Conservation (phyloP, 148 eudicot genomes). For the Gaultheria prostrata region DNA sequence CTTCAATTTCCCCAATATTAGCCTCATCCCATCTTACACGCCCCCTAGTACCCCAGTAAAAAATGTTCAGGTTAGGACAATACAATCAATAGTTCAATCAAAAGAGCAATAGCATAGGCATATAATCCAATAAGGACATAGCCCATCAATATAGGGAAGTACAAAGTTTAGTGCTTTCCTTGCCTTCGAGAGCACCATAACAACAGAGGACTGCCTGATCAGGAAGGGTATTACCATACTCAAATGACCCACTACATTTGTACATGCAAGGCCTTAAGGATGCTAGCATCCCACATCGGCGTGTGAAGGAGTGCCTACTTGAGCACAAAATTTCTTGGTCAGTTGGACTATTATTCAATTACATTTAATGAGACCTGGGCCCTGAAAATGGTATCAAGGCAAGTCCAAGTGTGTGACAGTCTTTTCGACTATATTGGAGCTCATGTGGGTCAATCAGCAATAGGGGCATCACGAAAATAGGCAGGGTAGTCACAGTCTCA, state of each 20-base stretch:
- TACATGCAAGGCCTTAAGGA: neutral
- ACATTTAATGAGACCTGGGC: neutral
- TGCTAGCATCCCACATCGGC: neutral
- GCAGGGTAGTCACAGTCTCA: neutral
- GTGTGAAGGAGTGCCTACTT: neutral
- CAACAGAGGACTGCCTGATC: neutral
- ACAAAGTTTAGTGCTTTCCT: neutral
- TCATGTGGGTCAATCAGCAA: neutral
- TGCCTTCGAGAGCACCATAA: neutral
- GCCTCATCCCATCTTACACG: conserved; percentile 84
- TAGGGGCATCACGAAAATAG: neutral
- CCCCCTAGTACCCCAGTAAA: conserved; percentile 37
- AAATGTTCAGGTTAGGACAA: conserved; percentile 11
- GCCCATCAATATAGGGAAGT: neutral
- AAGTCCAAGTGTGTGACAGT: neutral
- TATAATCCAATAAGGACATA: neutral
- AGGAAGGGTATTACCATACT: neutral
- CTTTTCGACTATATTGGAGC: neutral
- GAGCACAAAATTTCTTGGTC: neutral
- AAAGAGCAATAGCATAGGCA: neutral
- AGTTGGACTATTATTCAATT: neutral
- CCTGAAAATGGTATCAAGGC: neutral
- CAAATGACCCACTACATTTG: neutral
- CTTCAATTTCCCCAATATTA: conserved; percentile 84
- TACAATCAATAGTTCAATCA: neutral